A percentile compares a stretch with the other conserved stretches of the same genome.
These are phyloP conservation scores for Oryza officinalis DNA, from an alignment of 176 grass and related monocot genomes.

Conservation along the genomic window DNA sequence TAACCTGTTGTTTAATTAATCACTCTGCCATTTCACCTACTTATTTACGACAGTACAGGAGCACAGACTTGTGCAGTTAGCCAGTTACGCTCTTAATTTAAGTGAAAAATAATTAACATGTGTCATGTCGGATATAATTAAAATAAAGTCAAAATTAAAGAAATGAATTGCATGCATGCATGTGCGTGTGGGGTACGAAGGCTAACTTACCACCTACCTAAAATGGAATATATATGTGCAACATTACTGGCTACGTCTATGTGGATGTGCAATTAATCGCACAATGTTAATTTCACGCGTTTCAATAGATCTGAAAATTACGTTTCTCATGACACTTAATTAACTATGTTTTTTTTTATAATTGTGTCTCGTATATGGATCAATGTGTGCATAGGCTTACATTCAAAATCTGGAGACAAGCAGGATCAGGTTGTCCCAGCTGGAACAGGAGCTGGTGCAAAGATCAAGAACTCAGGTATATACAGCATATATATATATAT, in stretches of 20 bases:
- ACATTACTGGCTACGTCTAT: background rate
- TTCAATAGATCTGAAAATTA: slow-evolving; percentile 21
- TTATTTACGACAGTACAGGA: too few species aligned
- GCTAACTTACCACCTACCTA: slow-evolving; percentile 11
- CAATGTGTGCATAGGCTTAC: slow-evolving; percentile 45
- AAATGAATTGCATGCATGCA: too few species aligned
- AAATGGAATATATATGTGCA: background rate
- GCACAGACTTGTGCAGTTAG: too few species aligned
- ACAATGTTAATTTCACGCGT: background rate
- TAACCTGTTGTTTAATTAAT: too few species aligned
- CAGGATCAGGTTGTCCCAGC: slow-evolving; percentile 54
- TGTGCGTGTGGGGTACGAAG: background rate
- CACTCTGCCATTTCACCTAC: too few species aligned
- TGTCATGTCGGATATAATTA: too few species aligned
- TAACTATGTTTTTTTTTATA: background rate
- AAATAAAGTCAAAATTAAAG: too few species aligned
- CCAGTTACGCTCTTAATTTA: background rate
- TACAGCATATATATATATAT: background rate
- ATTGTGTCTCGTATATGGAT: background rate
- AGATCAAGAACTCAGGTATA: slow-evolving; percentile 57
- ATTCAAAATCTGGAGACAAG: slow-evolving; percentile 76
- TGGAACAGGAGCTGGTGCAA: slow-evolving; percentile 60
- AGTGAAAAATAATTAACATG: background rate
- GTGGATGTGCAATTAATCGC: background rate
- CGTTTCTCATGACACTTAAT: background rate